Evolutionary conservation across 208 protist genomes (phyloP).

Genomic region (Leishmania braziliensis): DNA sequence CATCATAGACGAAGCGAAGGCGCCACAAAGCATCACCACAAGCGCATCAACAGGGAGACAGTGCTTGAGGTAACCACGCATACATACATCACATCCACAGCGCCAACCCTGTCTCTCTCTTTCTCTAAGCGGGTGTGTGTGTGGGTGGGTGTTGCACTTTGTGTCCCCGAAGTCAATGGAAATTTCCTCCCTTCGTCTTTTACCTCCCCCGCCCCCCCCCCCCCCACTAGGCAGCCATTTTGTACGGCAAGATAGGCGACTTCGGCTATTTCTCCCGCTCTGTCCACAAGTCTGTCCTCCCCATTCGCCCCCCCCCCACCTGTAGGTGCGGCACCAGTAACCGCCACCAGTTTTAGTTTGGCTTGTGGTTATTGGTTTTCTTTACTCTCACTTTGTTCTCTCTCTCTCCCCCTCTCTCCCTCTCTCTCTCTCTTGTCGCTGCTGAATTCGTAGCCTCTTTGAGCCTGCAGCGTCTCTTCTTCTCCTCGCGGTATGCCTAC

Average conservation of each 20-base stretch:
- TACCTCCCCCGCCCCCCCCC: not conserved
- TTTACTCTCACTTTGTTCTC: not conserved
- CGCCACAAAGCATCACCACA: too few relatives aligned
- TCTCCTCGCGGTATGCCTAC: not conserved
- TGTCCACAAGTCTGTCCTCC: too few relatives aligned
- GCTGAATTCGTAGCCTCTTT: constrained; percentile 5
- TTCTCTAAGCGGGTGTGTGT: not conserved
- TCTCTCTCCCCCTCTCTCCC: not conserved
- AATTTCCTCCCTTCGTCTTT: not conserved
- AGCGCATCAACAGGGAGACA: too few relatives aligned
- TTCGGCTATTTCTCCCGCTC: not conserved
- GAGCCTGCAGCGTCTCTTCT: not conserved
- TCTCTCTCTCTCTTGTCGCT: constrained; percentile 24
- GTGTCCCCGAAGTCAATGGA: not conserved
- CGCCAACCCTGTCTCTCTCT: not conserved
- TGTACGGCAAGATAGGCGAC: not conserved
- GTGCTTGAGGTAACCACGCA: not conserved
- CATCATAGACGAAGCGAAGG: too few relatives aligned
- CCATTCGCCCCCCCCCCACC: too few relatives aligned
- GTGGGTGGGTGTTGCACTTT: not conserved
- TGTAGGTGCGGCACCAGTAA: not conserved
- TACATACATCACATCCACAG: constrained; percentile 10
- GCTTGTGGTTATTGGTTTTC: constrained; percentile 17
- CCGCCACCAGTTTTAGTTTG: constrained; percentile 2
- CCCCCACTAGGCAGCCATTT: not conserved